Conservation (phyloP, 345 rosid species). For the Sonneratia caseolaris region DNA sequence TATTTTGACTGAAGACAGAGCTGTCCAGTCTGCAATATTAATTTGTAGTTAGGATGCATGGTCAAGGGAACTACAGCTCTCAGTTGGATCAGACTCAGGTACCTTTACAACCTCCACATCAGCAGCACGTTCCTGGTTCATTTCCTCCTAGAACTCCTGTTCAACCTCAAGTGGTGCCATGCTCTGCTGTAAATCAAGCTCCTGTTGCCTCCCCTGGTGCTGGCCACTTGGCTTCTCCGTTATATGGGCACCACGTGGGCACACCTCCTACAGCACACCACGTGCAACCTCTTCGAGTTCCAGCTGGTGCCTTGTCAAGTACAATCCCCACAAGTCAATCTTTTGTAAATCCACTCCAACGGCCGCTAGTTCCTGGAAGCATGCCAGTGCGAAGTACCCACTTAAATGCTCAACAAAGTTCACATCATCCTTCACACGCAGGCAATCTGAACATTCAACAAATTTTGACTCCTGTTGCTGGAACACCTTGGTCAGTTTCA, state of each 20-base stretch:
- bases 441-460: slow-evolving; percentile 19
- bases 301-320: slow-evolving; percentile 16
- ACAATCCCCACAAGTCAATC: slow-evolving; percentile 19
- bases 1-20: neutral
- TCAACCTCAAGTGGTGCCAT: slow-evolving; percentile 17
- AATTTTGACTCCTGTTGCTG: slow-evolving; percentile 11
- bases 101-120: slow-evolving; percentile 24
- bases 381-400: slow-evolving; percentile 17
- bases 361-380: slow-evolving; percentile 18
- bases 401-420: slow-evolving; percentile 23
- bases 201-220: slow-evolving; percentile 14
- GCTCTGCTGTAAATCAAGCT: slow-evolving; percentile 4
- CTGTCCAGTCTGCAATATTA: neutral
- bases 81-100: slow-evolving; percentile 27
- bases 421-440: slow-evolving; percentile 15
- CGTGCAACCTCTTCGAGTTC: slow-evolving; percentile 26
- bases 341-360: slow-evolving; percentile 15
- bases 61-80: slow-evolving; percentile 8
- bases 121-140: slow-evolving; percentile 21
- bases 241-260: slow-evolving; percentile 18
- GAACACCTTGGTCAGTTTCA: neutral
- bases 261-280: slow-evolving; percentile 12
- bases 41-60: neutral
- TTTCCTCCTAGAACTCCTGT: slow-evolving; percentile 17
- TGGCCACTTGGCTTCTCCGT: slow-evolving; percentile 17